phyloP scores from a whole-genome alignment of 768 basidiomycete species.

The Boletus sensibilis region DNA sequence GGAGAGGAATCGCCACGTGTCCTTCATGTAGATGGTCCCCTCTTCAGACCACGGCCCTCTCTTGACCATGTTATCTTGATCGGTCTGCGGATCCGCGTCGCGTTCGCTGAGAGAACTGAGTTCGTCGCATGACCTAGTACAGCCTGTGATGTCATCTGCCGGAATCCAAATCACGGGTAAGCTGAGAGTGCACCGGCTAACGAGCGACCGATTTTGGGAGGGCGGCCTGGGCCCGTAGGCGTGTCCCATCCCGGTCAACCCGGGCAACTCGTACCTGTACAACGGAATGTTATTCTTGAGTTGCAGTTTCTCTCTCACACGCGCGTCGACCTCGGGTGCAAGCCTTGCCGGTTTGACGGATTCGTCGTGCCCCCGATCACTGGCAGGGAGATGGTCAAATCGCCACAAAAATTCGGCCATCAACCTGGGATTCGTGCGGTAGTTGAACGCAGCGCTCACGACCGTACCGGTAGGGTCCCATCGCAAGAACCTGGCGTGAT shows the following conservation, averaged over 20 bases:
- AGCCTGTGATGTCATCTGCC: too few relatives aligned
- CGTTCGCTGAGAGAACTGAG: background rate
- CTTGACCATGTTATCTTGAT: background rate
- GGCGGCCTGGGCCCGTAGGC: background rate
- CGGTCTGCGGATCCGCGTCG: background rate
- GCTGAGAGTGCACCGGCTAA: background rate
- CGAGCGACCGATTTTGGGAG: background rate
- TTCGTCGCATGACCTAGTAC: rapidly evolving
- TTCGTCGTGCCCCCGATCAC: background rate
- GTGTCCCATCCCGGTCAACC: background rate
- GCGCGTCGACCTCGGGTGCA: background rate
- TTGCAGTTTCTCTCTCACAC: background rate
- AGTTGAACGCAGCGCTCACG: background rate
- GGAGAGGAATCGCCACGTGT: conserved; percentile 4
- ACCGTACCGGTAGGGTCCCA: conserved; percentile 31
- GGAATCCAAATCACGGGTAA: background rate
- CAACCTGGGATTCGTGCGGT: background rate
- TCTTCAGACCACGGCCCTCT: background rate
- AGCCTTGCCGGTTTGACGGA: background rate
- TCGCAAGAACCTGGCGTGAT: conserved; percentile 30
- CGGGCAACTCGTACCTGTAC: background rate
- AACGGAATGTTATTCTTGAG: background rate
- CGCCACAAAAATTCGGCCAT: background rate
- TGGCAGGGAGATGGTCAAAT: background rate
- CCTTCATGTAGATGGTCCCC: background rate